Conservation (phyloP, 179 eudicot species). For the Silene coronaria region DNA sequence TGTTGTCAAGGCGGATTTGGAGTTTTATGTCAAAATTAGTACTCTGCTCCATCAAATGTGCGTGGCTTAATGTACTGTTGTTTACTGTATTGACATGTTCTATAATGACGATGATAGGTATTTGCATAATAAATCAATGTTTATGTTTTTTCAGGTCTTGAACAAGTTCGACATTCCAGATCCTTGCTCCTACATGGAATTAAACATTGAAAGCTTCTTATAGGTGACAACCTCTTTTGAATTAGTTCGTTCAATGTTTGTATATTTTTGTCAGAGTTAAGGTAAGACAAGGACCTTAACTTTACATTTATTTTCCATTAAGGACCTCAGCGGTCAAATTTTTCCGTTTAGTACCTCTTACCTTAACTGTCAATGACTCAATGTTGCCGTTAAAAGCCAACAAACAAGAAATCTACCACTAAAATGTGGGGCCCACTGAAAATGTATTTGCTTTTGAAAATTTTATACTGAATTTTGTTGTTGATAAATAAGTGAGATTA, state of each 20-base stretch:
- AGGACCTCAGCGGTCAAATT: no score
- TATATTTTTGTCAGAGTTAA: no score
- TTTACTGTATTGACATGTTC: neutral
- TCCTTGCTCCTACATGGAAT: constrained; percentile 72
- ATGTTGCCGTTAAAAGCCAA: no score
- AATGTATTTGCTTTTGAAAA: no score
- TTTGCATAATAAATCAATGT: neutral
- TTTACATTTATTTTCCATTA: no score
- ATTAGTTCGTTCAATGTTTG: neutral
- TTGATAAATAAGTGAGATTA: no score
- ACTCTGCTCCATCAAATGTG: neutral
- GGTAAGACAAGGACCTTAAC: no score
- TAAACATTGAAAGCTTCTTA: constrained; percentile 52
- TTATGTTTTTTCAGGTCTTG: constrained; percentile 48
- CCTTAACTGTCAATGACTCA: no score
- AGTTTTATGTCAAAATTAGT: neutral
- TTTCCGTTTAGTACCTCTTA: no score
- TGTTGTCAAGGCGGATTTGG: neutral
- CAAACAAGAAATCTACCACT: no score
- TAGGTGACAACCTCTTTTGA: constrained; percentile 19
- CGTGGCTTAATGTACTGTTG: neutral
- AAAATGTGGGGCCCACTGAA: no score
- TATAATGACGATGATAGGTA: neutral
- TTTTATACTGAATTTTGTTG: no score
- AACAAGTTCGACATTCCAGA: constrained; percentile 67